phyloP scores from a whole-genome alignment of 108 stramenopile species.

The Nitzschia inconspicua region DNA sequence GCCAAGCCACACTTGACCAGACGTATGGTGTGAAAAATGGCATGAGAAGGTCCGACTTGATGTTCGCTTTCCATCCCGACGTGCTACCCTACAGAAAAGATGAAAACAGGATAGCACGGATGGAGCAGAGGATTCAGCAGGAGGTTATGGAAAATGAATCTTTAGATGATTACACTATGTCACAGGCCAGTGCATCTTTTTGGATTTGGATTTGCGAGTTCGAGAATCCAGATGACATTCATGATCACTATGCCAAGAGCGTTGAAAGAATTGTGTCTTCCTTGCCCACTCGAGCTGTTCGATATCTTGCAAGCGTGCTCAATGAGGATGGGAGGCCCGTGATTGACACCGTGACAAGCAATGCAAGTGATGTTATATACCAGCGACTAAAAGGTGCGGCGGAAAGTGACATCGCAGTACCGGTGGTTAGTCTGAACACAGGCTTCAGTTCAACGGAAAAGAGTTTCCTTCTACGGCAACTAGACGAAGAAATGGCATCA shows the following conservation, averaged over 20 bases:
- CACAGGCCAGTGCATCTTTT: slow-evolving; percentile 9
- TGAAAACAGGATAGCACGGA: slow-evolving; percentile 28
- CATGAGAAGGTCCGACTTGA: slow-evolving; percentile 42
- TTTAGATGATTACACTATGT: background rate
- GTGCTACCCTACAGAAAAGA: slow-evolving; percentile 40
- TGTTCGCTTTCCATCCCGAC: slow-evolving; percentile 52
- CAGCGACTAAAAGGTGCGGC: slow-evolving; percentile 18
- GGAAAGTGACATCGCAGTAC: slow-evolving; percentile 10
- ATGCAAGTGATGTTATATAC: slow-evolving; percentile 21
- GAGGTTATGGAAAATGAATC: slow-evolving; percentile 9
- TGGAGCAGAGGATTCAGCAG: slow-evolving; percentile 27
- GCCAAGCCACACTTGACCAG: slow-evolving; percentile 18
- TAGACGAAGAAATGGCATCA: slow-evolving; percentile 13
- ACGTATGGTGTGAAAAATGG: slow-evolving; percentile 14
- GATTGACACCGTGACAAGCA: slow-evolving; percentile 21
- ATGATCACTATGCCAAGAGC: slow-evolving; percentile 27
- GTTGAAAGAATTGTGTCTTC: slow-evolving; percentile 33
- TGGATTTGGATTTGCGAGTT: slow-evolving; percentile 61
- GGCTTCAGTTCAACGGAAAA: background rate
- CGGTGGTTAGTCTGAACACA: background rate
- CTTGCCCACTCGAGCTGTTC: slow-evolving; percentile 18
- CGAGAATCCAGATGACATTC: slow-evolving; percentile 10
- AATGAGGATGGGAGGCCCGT: slow-evolving; percentile 21
- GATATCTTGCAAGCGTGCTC: slow-evolving; percentile 15
- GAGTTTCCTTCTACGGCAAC: slow-evolving; percentile 10